A percentile compares a stretch with the other conserved stretches of the same genome.
These are phyloP conservation scores for Collybia mongolica DNA, from an alignment of 768 basidiomycete genomes.

Conservation along the genomic window DNA sequence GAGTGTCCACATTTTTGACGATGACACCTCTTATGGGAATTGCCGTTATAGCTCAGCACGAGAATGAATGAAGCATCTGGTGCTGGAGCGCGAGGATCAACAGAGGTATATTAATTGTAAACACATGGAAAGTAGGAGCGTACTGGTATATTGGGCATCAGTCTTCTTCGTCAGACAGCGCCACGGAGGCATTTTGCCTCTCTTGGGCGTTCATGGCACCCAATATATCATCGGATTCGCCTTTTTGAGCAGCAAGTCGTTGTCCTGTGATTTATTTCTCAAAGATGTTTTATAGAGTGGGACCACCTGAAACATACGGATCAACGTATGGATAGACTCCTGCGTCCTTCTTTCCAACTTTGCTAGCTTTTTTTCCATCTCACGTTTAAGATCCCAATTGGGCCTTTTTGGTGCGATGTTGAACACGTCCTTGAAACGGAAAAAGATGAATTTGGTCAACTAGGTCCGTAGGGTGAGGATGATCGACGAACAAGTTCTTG, in stretches of 20 bases:
- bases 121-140: constrained; percentile 15
- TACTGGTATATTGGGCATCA: constrained; percentile 15
- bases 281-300: background rate
- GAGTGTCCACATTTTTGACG: too few relatives aligned
- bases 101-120: constrained; percentile 5
- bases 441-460: background rate
- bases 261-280: constrained; percentile 49
- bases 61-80: too few relatives aligned
- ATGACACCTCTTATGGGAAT: too few relatives aligned
- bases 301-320: constrained; percentile 58
- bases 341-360: constrained; percentile 92
- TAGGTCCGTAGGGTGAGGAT: background rate
- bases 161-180: constrained; percentile 64
- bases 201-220: constrained; percentile 84
- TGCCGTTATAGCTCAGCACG: too few relatives aligned
- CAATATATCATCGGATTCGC: constrained; percentile 73
- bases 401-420: constrained; percentile 97
- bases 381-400: constrained; percentile 95
- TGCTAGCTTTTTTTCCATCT: constrained; percentile 86
- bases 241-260: constrained; percentile 76
- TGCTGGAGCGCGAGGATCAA: background rate
- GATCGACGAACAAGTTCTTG: constrained; percentile 81
- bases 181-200: constrained; percentile 49
- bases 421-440: constrained; percentile 70
- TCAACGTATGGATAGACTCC: constrained; percentile 88